Percentiles rank a stretch among this genome's conserved stretches.
Conservation (phyloP, 2,329 filamentous ascomycete genomes). For the Neonectria sp. region DNA sequence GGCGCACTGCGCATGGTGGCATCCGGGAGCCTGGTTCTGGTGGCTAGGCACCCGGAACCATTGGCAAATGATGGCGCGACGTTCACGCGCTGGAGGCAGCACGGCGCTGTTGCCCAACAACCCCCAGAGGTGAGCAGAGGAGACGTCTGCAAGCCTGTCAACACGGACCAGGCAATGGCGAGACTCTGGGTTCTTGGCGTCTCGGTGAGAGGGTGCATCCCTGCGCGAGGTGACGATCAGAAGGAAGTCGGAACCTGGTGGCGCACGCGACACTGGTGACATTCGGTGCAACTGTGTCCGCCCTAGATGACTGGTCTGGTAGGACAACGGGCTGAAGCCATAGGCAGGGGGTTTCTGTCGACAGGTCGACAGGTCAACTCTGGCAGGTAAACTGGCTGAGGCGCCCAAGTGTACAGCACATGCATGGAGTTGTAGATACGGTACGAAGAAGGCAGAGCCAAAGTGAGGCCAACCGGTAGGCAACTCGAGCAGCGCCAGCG, state of each 20-base stretch:
- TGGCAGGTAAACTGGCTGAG: slow-evolving; percentile 16
- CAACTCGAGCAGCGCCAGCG: slow-evolving; percentile 10
- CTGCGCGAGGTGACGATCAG: slow-evolving; percentile 20
- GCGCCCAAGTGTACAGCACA: background rate
- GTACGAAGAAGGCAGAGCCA: background rate
- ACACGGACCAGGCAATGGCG: slow-evolving; percentile 2
- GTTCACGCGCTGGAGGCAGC: slow-evolving; percentile 25
- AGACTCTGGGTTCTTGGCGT: background rate
- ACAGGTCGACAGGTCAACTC: slow-evolving; percentile 17
- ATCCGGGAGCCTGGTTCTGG: slow-evolving; percentile 26
- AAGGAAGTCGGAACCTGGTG: slow-evolving; percentile 21
- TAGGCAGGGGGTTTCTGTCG: slow-evolving; percentile 35
- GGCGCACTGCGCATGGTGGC: slow-evolving; percentile 27
- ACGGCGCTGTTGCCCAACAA: slow-evolving; percentile 27
- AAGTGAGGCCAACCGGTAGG: slow-evolving; percentile 28
- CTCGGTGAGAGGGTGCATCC: slow-evolving; percentile 12
- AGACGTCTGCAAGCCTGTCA: background rate
- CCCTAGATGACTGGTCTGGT: slow-evolving; percentile 24
- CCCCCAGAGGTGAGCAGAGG: slow-evolving; percentile 9
- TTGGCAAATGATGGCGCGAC: slow-evolving; percentile 28
- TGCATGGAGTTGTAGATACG: background rate
- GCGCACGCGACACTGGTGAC: slow-evolving; percentile 28
- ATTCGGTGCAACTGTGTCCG: slow-evolving; percentile 30
- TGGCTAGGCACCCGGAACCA: slow-evolving; percentile 21
- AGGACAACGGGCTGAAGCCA: slow-evolving; percentile 33